A percentile compares a stretch with the other conserved stretches of the same genome.
Evolutionary conservation across 2,329 filamentous ascomycete species (phyloP).

Genomic region (Diatrype stigma): DNA sequence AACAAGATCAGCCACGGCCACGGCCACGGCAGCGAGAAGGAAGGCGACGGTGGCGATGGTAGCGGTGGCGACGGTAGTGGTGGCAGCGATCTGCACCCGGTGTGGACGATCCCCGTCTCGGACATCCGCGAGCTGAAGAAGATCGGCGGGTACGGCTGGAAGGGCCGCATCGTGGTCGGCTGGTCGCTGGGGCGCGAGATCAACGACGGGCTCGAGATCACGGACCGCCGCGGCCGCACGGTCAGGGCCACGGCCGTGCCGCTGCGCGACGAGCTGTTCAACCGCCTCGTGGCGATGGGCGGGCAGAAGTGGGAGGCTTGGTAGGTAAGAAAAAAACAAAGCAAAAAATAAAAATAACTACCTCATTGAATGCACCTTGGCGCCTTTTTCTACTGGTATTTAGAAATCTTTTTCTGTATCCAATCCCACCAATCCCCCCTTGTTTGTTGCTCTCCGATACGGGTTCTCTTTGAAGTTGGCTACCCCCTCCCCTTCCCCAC

Average conservation of each 20-base stretch:
- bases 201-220: conserved; percentile 68
- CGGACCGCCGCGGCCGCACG: conserved; percentile 49
- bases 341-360: too few species aligned
- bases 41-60: neutral
- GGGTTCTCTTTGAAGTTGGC: too few species aligned
- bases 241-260: conserved; percentile 67
- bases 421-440: too few species aligned
- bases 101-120: conserved; percentile 66
- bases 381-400: too few species aligned
- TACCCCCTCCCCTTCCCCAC: too few species aligned
- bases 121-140: conserved; percentile 75
- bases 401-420: too few species aligned
- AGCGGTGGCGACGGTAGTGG: conserved; percentile 55
- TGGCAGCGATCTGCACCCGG: conserved; percentile 49
- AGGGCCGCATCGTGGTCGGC: conserved; percentile 75
- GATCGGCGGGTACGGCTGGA: conserved; percentile 79
- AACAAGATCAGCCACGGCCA: too few species aligned
- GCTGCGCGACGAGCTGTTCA: conserved; percentile 74
- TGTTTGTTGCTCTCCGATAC: too few species aligned
- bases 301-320: conserved; percentile 80
- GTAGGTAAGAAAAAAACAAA: conserved; percentile 39
- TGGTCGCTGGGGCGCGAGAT: conserved; percentile 73
- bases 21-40: too few species aligned
- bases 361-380: too few species aligned
- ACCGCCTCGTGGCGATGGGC: conserved; percentile 71